Percentiles rank a stretch among this genome's conserved stretches.
These are phyloP conservation scores for Carex myosuroides DNA, from an alignment of 176 grass and related monocot genomes.

Conservation along the genomic window DNA sequence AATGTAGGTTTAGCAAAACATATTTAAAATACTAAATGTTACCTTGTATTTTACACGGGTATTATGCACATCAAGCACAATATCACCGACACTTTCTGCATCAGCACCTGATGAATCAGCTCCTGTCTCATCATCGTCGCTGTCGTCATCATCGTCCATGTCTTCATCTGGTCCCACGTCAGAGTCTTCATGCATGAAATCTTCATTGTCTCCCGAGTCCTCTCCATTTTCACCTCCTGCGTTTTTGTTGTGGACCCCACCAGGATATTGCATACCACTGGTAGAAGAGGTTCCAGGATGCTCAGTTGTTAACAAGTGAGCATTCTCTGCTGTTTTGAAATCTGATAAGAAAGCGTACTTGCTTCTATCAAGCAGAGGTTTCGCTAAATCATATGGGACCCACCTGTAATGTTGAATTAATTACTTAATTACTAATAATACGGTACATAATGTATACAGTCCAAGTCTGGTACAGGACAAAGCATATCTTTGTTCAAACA, in stretches of 20 bases:
- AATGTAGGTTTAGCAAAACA: not conserved
- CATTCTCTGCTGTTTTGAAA: conserved; percentile 40
- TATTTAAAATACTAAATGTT: conserved; percentile 16
- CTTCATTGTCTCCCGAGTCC: conserved; percentile 36
- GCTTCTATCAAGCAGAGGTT: conserved; percentile 62
- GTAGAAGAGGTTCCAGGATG: conserved; percentile 18
- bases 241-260: conserved; percentile 5
- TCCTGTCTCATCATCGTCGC: not conserved
- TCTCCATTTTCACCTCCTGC: conserved; percentile 24
- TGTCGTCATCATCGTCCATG: conserved; percentile 12
- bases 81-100: conserved; percentile 37
- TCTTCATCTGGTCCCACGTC: conserved; percentile 51
- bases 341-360: conserved; percentile 73
- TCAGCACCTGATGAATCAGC: conserved; percentile 14
- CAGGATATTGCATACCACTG: conserved; percentile 8
- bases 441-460: not conserved
- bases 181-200: conserved; percentile 36
- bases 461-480: not conserved
- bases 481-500: not conserved
- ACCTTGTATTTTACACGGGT: conserved; percentile 72
- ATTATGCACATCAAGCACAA: conserved; percentile 48
- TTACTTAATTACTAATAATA: conserved; percentile 13
- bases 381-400: conserved; percentile 71
- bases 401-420: conserved; percentile 55
- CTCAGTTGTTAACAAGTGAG: conserved; percentile 2